These are phyloP conservation scores for Termitomyces bulborhizus DNA, from an alignment of 768 basidiomycete genomes.

Conservation along the genomic window DNA sequence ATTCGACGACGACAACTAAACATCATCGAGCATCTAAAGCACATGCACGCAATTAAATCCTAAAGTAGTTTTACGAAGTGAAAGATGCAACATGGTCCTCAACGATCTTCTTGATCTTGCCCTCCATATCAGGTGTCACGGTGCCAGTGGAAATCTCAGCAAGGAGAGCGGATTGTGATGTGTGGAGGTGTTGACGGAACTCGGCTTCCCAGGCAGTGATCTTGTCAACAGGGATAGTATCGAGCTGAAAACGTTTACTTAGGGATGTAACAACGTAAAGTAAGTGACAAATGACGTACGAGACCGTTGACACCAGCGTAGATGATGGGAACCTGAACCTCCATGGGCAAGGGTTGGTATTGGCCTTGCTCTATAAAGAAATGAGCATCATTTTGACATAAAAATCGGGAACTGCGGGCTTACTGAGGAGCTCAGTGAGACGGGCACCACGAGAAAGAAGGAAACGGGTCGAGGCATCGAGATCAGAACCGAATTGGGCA, in stretches of 20 bases:
- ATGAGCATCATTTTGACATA: conserved; percentile 10
- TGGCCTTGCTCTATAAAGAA: conserved; percentile 83
- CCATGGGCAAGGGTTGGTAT: conserved; percentile 91
- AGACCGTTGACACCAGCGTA: conserved; percentile 99
- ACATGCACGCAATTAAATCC: conserved; percentile 11
- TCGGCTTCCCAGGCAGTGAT: conserved; percentile 91
- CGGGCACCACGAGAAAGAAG: conserved; percentile 96
- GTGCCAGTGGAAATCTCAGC: conserved; percentile 78
- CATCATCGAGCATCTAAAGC: conserved; percentile 13
- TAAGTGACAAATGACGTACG: conserved; percentile 35
- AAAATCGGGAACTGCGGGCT: conserved; percentile 18
- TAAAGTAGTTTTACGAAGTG: conserved; percentile 40
- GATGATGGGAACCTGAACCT: conserved; percentile 97
- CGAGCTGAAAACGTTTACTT: conserved; percentile 48
- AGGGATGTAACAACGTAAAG: background rate
- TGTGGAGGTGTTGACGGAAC: conserved; percentile 82
- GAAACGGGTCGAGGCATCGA: conserved; percentile 99
- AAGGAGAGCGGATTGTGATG: conserved; percentile 70
- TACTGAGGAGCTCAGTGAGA: conserved; percentile 93
- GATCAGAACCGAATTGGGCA: conserved; percentile 99
- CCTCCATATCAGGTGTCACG: conserved; percentile 88
- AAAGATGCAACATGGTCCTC: conserved; percentile 85
- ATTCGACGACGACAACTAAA: conserved; percentile 10
- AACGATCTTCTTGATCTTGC: conserved; percentile 91
- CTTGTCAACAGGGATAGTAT: conserved; percentile 91